Percentiles rank a stretch among this genome's conserved stretches.
Conservation (phyloP, 2,329 filamentous ascomycete species). For the Chalara sp. region DNA sequence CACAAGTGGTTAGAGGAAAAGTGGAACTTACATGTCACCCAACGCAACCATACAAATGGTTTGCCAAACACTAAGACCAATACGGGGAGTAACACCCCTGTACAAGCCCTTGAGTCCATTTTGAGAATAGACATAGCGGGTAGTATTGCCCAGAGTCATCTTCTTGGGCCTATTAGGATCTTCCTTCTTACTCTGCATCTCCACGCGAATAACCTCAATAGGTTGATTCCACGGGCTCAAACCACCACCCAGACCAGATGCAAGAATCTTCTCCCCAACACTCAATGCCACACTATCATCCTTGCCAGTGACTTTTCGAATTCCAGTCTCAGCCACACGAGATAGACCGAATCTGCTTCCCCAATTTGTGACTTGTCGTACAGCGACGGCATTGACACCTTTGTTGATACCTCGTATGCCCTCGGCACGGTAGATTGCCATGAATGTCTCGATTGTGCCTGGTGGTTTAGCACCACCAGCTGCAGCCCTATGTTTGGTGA, state of each 20-base stretch:
- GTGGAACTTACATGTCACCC: slow-evolving; percentile 76
- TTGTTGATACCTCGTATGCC: slow-evolving; percentile 95
- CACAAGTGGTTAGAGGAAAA: background rate
- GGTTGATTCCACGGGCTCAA: slow-evolving; percentile 98
- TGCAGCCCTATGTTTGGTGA: slow-evolving; percentile 95
- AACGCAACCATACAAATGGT: slow-evolving; percentile 99
- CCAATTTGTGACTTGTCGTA: slow-evolving; percentile 99
- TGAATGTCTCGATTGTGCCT: slow-evolving; percentile 92
- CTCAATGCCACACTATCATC: slow-evolving; percentile 70
- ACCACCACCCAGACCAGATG: slow-evolving; percentile 83
- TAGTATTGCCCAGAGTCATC: slow-evolving; percentile 87
- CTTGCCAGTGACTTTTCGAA: slow-evolving; percentile 74
- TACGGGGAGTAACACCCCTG: slow-evolving; percentile 88
- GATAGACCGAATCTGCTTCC: slow-evolving; percentile 91
- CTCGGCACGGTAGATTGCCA: slow-evolving; percentile 92
- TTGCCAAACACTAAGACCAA: slow-evolving; percentile 96
- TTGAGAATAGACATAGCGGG: slow-evolving; percentile 79
- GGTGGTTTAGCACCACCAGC: slow-evolving; percentile 75
- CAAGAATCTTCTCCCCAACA: slow-evolving; percentile 80
- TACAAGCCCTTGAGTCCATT: slow-evolving; percentile 92
- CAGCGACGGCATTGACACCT: slow-evolving; percentile 96
- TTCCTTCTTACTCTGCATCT: slow-evolving; percentile 99
- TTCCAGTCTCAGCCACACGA: slow-evolving; percentile 83
- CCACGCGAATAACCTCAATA: slow-evolving; percentile 98
- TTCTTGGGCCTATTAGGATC: slow-evolving; percentile 99